Base-by-base conservation (phyloP, 2,329 filamentous ascomycete species). In the Phialophora tarda region DNA sequence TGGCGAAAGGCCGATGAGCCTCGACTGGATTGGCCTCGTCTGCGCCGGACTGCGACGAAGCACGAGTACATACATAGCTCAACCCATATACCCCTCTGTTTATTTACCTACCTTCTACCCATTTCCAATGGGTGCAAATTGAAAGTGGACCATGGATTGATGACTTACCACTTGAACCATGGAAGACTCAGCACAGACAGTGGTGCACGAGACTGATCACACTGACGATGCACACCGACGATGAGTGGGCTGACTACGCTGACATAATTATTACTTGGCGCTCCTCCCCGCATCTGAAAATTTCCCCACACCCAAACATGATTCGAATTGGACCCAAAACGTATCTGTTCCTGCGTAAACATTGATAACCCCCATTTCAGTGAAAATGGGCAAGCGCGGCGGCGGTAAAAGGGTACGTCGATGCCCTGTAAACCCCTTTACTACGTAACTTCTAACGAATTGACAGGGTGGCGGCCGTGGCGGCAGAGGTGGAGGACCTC, bases 401-500 rank as follows among this genome's bases (percentile, higher is more conserved):
- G 74, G 74, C 62, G 73, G 72, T 54, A 75, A 72, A 61, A 74
- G 68, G 68, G 75, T 76, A 67, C 69, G 71, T 68, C 60, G 23
- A 23, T 38, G 48, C 32, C 21, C 17, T 14, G 28, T 55, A 11
- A 21, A 1, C 14, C 2, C 4, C 5, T 44, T 2, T 7, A 6
- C 24, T 3, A 3, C 6, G 3, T 4, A 10, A 32, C 24, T 23
- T 34, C 48, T 64, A 34, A 66, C 41, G 47, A 21, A 21, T 23
- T 53, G 17, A n/a, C 70, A 73, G 67, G 65, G 73, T 61, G 73
- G 75, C 59, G 79, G 81, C 71, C 73, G 80, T 71, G 75, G 78
- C 72, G 78, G 82, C 67, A 81, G 82, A 68, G 80, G 81, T 61
- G 78, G 73, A 62, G 74, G 77, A 68, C 56, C 62, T 56, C 66